Conservation (phyloP, 1,284 basidiomycete genomes). For the Coniferiporia weirii region DNA sequence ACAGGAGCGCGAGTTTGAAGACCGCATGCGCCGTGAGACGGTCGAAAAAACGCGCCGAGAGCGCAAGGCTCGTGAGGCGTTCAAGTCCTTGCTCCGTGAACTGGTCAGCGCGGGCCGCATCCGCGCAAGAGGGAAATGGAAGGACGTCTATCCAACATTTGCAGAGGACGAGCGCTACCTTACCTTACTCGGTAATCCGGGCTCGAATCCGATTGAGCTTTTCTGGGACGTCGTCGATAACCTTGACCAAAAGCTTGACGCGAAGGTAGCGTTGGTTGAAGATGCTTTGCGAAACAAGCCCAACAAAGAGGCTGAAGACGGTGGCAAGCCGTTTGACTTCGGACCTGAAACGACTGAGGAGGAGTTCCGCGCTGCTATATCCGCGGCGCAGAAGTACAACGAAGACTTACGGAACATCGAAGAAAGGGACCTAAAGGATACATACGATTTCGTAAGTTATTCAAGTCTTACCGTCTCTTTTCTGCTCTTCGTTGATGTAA, state of each 20-base stretch:
- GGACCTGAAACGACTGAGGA: slow-evolving; percentile 52
- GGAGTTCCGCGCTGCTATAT: slow-evolving; percentile 56
- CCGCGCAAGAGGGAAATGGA: slow-evolving; percentile 86
- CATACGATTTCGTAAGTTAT: slow-evolving; percentile 61
- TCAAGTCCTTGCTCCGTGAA: slow-evolving; percentile 73
- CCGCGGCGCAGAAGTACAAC: slow-evolving; percentile 40
- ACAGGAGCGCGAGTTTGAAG: slow-evolving; percentile 84
- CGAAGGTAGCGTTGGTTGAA: slow-evolving; percentile 61
- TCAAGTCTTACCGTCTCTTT: not conserved
- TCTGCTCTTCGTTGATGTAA: slow-evolving; percentile 6
- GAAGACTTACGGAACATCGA: slow-evolving; percentile 43
- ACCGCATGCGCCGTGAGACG: slow-evolving; percentile 69
- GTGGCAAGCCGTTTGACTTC: slow-evolving; percentile 40
- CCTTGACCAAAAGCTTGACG: slow-evolving; percentile 81
- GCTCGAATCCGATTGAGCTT: slow-evolving; percentile 90
- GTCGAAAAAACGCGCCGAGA: slow-evolving; percentile 81
- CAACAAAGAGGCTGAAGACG: slow-evolving; percentile 33
- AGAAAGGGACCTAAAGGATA: slow-evolving; percentile 51
- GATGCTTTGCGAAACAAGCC: slow-evolving; percentile 46
- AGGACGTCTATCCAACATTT: slow-evolving; percentile 77
- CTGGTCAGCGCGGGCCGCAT: slow-evolving; percentile 66
- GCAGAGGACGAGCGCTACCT: slow-evolving; percentile 78
- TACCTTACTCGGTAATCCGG: slow-evolving; percentile 83
- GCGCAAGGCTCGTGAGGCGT: slow-evolving; percentile 84
- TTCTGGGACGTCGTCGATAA: slow-evolving; percentile 94